Conservation (phyloP, 2,329 filamentous ascomycete species). For the Eutypella sp. region DNA sequence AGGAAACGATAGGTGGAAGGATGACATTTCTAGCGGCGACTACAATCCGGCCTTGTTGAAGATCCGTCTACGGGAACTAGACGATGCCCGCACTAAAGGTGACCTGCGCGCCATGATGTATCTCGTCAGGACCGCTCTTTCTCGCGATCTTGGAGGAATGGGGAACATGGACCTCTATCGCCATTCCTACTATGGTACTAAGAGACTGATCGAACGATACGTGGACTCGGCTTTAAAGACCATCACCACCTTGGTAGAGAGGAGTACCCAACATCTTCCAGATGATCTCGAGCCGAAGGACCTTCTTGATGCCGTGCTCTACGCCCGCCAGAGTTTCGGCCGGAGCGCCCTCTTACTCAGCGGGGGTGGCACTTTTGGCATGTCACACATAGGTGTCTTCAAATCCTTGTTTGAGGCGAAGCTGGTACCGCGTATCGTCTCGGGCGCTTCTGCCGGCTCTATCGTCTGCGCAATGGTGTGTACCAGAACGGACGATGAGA, state of each 20-base stretch:
- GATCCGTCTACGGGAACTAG: constrained; percentile 65
- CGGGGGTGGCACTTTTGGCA: constrained; percentile 83
- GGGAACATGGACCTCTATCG: constrained; percentile 77
- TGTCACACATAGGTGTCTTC: constrained; percentile 85
- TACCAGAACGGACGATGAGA: constrained; percentile 70
- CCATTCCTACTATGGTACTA: constrained; percentile 81
- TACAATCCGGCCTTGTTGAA: constrained; percentile 69
- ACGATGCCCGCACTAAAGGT: constrained; percentile 65
- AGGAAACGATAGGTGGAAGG: constrained; percentile 78
- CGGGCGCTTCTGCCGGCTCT: constrained; percentile 80
- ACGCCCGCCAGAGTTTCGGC: constrained; percentile 76
- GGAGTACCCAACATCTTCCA: constrained; percentile 42
- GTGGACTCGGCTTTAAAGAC: constrained; percentile 74
- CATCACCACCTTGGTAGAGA: constrained; percentile 65
- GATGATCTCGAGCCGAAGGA: constrained; percentile 54
- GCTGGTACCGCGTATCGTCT: constrained; percentile 79
- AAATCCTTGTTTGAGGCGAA: constrained; percentile 72
- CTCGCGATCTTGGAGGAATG: constrained; percentile 80
- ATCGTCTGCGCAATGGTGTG: constrained; percentile 81
- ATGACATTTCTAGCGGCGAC: constrained; percentile 54
- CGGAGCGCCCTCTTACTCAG: constrained; percentile 77
- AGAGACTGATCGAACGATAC: constrained; percentile 80
- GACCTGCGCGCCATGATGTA: constrained; percentile 76
- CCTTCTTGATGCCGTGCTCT: constrained; percentile 63
- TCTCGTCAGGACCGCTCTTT: constrained; percentile 73